A percentile compares a stretch with the other conserved stretches of the same genome.
These are phyloP conservation scores for Ochetophila trinervis DNA, from an alignment of 306 rosid species.

Conservation along the genomic window DNA sequence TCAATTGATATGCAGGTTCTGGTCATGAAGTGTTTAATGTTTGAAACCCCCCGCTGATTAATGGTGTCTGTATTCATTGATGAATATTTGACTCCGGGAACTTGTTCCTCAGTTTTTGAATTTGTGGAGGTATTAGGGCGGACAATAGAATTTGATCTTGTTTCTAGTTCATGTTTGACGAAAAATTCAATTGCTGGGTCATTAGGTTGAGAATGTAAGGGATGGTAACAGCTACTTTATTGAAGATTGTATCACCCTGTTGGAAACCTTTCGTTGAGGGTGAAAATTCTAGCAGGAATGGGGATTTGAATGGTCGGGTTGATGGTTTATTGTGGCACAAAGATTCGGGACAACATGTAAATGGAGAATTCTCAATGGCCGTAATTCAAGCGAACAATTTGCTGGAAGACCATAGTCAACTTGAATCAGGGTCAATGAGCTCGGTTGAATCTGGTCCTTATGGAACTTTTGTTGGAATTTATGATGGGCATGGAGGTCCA, in stretches of 20 bases:
- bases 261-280: slow-evolving; percentile 58
- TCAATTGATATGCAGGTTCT: slow-evolving; percentile 49
- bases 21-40: slow-evolving; percentile 42
- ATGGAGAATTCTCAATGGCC: slow-evolving; percentile 94
- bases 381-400: slow-evolving; percentile 89
- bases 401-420: slow-evolving; percentile 94
- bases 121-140: slow-evolving; percentile 42
- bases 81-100: slow-evolving; percentile 60
- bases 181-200: slow-evolving; percentile 51
- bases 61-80: slow-evolving; percentile 54
- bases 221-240: slow-evolving; percentile 70
- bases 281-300: slow-evolving; percentile 51
- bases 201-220: slow-evolving; percentile 80
- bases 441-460: slow-evolving; percentile 45
- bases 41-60: slow-evolving; percentile 40
- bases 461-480: slow-evolving; percentile 87
- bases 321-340: slow-evolving; percentile 85
- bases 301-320: slow-evolving; percentile 58
- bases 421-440: slow-evolving; percentile 84
- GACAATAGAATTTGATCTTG: slow-evolving; percentile 33
- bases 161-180: slow-evolving; percentile 31
- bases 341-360: slow-evolving; percentile 66
- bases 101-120: slow-evolving; percentile 39
- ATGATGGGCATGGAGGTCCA: slow-evolving; percentile 98
- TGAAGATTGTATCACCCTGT: slow-evolving; percentile 72